Percentiles rank a stretch among this genome's conserved stretches.
phyloP scores from a whole-genome alignment of 306 rosid species.

The Morella rubra region DNA sequence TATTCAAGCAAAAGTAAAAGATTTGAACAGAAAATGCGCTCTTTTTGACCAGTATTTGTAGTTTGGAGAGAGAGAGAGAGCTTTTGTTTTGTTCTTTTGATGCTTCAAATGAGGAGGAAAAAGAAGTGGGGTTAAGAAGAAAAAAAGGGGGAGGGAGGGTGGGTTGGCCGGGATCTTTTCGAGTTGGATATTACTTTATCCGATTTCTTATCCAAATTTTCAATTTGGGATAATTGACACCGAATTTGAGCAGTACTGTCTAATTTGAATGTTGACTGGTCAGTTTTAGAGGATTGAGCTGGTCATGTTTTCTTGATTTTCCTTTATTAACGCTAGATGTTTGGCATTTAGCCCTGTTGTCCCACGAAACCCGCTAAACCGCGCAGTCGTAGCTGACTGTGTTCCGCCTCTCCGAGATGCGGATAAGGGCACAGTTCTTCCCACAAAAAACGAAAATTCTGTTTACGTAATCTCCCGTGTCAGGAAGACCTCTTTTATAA shows the following conservation, averaged over 20 bases:
- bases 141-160: neutral
- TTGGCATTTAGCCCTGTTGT: slow-evolving; percentile 1
- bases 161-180: slow-evolving; percentile 11
- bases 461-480: no score
- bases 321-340: neutral
- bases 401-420: neutral
- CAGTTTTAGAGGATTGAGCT: neutral
- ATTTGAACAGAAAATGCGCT: neutral
- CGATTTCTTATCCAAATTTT: neutral
- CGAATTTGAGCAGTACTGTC: slow-evolving; percentile 9
- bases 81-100: neutral
- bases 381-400: neutral
- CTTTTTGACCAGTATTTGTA: slow-evolving; percentile 1
- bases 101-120: neutral
- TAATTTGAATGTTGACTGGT: slow-evolving; percentile 1
- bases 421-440: neutral
- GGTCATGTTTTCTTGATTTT: neutral
- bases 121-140: neutral
- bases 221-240: slow-evolving; percentile 1
- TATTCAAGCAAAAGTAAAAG: slow-evolving; percentile 22
- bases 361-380: slow-evolving; percentile 15
- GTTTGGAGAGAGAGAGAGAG: neutral
- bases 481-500: no score
- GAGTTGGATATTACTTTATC: slow-evolving; percentile 36
- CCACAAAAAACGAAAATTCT: neutral